These are phyloP conservation scores for Wickerhamiella nectarea DNA, from an alignment of 805 yeast genomes.

Conservation along the genomic window DNA sequence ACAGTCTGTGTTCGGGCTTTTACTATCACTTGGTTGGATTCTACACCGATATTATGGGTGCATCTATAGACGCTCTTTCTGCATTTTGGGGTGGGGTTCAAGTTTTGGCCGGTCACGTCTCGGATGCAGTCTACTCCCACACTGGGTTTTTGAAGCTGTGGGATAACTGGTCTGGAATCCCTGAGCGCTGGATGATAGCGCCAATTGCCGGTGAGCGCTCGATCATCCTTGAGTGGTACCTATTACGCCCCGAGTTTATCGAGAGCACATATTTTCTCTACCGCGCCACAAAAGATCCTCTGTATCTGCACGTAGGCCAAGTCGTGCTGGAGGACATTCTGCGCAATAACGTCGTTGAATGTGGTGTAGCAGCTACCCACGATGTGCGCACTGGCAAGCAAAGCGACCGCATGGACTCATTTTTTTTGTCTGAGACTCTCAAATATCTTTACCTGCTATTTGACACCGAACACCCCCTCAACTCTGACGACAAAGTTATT, in stretches of 20 bases:
- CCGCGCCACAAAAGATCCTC: conserved; percentile 74
- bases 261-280: conserved; percentile 79
- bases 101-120: conserved; percentile 61
- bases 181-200: conserved; percentile 72
- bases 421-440: conserved; percentile 74
- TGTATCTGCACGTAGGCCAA: conserved; percentile 64
- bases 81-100: conserved; percentile 85
- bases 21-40: conserved; percentile 44
- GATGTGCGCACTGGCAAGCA: conserved; percentile 47
- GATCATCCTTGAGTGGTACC: conserved; percentile 73
- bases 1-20: conserved; percentile 38
- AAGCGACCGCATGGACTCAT: conserved; percentile 83
- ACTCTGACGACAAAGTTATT: conserved; percentile 31
- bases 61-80: conserved; percentile 75
- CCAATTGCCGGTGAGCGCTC: conserved; percentile 16
- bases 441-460: conserved; percentile 72
- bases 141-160: conserved; percentile 57
- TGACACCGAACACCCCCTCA: conserved; percentile 47
- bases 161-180: conserved; percentile 67
- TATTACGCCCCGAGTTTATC: conserved; percentile 79
- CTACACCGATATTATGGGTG: conserved; percentile 36
- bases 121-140: conserved; percentile 51
- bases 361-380: conserved; percentile 73
- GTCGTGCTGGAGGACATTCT: conserved; percentile 44
- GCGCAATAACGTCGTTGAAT: conserved; percentile 38